Conservation (phyloP, 176 grass and related monocot genomes). For the Oryza glaberrima region DNA sequence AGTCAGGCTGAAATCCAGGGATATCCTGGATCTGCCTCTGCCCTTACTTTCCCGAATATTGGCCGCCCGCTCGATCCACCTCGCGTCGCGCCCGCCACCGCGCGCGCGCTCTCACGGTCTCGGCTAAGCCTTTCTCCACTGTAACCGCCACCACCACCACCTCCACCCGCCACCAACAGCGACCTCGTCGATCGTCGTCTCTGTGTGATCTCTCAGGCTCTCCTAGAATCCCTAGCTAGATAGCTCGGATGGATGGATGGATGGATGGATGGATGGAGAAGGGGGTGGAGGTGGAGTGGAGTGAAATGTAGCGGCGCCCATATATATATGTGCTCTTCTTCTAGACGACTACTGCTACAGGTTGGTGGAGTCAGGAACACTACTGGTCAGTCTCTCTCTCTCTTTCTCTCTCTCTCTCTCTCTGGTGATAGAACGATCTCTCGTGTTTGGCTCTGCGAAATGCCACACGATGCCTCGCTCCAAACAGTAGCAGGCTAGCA, state of each 20-base stretch:
- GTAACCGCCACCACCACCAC: conserved; percentile 88
- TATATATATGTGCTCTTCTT: conserved; percentile 28
- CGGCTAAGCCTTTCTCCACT: conserved; percentile 55
- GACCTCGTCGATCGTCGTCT: conserved; percentile 41
- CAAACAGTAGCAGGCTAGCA: background rate
- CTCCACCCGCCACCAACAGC: conserved; percentile 93
- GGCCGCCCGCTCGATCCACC: conserved; percentile 46
- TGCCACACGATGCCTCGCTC: conserved; percentile 14
- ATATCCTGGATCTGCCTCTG: conserved; percentile 52
- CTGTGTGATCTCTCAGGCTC: background rate
- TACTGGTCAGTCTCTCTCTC: background rate
- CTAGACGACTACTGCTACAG: background rate
- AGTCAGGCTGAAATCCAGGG: conserved; percentile 81
- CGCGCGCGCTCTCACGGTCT: too few relatives aligned
- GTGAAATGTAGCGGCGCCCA: conserved; percentile 47
- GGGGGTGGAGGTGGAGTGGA: conserved; percentile 44
- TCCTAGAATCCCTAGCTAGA: background rate
- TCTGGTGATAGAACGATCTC: background rate
- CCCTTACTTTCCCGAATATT: conserved; percentile 52
- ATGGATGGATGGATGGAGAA: background rate
- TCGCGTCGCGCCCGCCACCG: background rate
- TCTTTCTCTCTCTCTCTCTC: too few relatives aligned
- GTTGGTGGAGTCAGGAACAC: conserved; percentile 40
- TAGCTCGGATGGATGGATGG: background rate
- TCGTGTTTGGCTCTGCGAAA: background rate